Percentiles rank a stretch among this genome's conserved stretches.
Evolutionary conservation across 2,329 filamentous ascomycete genomes (phyloP).

Genomic region (Kalaharituber pfeilii): DNA sequence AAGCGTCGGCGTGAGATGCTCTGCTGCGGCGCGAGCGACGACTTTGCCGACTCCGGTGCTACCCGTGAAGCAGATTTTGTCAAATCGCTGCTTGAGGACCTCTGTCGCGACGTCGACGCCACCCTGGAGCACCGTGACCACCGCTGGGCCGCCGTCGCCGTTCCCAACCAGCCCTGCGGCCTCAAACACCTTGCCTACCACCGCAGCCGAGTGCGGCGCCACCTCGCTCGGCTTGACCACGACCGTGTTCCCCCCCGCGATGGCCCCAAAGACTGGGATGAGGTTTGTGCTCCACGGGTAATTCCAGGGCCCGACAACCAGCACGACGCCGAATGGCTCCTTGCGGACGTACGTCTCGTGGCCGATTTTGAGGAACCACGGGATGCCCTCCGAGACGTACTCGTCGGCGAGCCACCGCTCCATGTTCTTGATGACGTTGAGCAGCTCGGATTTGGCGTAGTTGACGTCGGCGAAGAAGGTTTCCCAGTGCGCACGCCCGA

Average conservation of each 20-base stretch:
- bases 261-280: conserved; percentile 68
- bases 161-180: conserved; percentile 45
- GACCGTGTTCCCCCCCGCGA: conserved; percentile 78
- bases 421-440: neutral
- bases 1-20: conserved; percentile 69
- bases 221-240: conserved; percentile 83
- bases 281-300: conserved; percentile 73
- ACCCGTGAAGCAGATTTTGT: conserved; percentile 96
- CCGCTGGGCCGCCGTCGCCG: conserved; percentile 61
- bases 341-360: conserved; percentile 50
- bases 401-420: neutral
- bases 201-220: conserved; percentile 56
- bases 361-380: neutral
- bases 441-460: neutral
- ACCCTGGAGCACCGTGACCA: conserved; percentile 67
- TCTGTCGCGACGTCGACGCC: conserved; percentile 61
- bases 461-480: neutral
- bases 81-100: conserved; percentile 77
- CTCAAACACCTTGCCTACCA: conserved; percentile 62
- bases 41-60: conserved; percentile 63
- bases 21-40: conserved; percentile 74
- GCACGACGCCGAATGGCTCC: conserved; percentile 65
- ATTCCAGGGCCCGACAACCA: conserved; percentile 67
- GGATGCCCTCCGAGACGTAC: neutral
- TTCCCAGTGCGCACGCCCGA: neutral